Evolutionary conservation across 2,329 filamentous ascomycete species (phyloP), one percentile per base, ranked within the genome.

Genomic region (Piedraia hortae): DNA sequence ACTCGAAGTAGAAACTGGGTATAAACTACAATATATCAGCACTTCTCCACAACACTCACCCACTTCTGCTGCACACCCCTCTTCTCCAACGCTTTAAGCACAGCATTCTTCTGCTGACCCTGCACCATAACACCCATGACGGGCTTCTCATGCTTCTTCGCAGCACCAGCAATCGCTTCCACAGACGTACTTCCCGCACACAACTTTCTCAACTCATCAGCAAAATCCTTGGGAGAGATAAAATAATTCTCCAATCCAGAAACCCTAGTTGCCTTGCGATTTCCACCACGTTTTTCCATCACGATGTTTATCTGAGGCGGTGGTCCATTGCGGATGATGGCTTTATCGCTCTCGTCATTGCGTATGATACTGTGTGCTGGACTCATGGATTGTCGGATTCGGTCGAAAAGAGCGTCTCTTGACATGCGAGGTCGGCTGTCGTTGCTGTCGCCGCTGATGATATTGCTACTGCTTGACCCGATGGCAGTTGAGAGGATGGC

Each of bases 111-210:
- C 44, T 71, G 65, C 27, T 65, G 62, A 1, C 66, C 66, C 34
- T 72, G 66, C 3, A 71, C 54, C 44, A 68, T 51, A 10, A 72
- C 56, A 38, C 71, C 66, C 56, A 69, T 58, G 2, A 67, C 47
- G 1, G 62, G 61, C 32, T 55, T 59, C 29, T 62, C 57, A 2
- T 57, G 59, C 32, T 63, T 60, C 5, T 62, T 62, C 28, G 53
- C 53, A 10, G 51, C 56, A 3, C 65, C 65, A 20, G 54, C 52
- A 14, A 65, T 45, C 31, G 62, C 58, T 15, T 60, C 54, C 1
- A 70, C 60, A 27, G 60, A 67, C 7, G 64, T 66, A 26, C 57
- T 62, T n/a, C 66, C 63, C 2, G 66, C 66, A 36, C 66, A 71
- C 14, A 59, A 56, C 44, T 65, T 70, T 34, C 66, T 53, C 33